phyloP scores from a whole-genome alignment of 2,329 filamentous ascomycete species.

The Plenodomus lindquistii region DNA sequence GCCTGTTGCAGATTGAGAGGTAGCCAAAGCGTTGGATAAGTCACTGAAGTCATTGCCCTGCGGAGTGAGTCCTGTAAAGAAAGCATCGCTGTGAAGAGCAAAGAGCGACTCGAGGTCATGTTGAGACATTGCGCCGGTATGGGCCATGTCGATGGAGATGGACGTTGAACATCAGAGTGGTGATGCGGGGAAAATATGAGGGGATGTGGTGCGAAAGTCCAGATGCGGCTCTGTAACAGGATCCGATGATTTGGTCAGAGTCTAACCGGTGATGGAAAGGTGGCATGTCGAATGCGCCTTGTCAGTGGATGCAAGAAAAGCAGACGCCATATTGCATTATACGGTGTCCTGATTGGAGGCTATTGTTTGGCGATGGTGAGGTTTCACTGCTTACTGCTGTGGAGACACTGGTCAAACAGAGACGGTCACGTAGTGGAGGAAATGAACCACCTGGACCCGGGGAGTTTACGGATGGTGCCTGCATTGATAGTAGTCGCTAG shows the following conservation, averaged over 20 bases:
- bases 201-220: background rate
- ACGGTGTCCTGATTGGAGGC: too few species aligned
- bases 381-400: too few species aligned
- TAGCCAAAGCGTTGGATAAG: slow-evolving; percentile 5
- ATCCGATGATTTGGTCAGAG: background rate
- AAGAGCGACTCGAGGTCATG: background rate
- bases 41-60: slow-evolving; percentile 3
- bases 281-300: background rate
- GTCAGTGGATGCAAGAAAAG: background rate
- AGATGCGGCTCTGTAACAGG: background rate
- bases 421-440: too few species aligned
- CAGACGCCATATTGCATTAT: too few species aligned
- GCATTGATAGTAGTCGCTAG: too few species aligned
- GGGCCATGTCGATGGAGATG: background rate
- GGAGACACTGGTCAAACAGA: too few species aligned
- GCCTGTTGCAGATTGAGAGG: slow-evolving; percentile 3
- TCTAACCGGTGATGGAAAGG: background rate
- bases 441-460: too few species aligned
- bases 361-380: too few species aligned
- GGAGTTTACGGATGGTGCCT: too few species aligned
- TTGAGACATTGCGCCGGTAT: background rate
- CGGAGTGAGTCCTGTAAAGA: background rate
- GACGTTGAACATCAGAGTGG: background rate
- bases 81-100: background rate
- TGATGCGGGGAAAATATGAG: background rate